These are phyloP conservation scores for Apiotrichum sp. DNA, from an alignment of 1,284 basidiomycete genomes.

Conservation along the genomic window DNA sequence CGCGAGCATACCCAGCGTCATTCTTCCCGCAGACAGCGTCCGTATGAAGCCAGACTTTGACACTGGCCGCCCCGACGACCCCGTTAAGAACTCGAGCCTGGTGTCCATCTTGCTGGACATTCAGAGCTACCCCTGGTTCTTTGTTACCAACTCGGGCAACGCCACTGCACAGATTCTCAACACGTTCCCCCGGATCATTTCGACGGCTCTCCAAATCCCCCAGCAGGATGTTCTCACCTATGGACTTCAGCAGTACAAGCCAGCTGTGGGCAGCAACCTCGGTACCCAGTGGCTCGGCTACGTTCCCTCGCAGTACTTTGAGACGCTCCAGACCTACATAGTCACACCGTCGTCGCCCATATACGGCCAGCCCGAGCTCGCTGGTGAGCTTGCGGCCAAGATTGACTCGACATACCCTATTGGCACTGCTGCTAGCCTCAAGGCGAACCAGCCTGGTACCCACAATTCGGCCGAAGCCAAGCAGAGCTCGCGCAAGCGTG, in stretches of 20 bases:
- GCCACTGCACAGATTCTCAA: conserved; percentile 45
- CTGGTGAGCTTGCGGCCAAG: conserved; percentile 43
- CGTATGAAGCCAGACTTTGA: conserved; percentile 25
- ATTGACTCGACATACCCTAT: conserved; percentile 45
- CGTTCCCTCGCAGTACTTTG: conserved; percentile 41
- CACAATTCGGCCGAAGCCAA: background rate
- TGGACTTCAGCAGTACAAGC: conserved; percentile 46
- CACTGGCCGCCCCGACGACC: conserved; percentile 27
- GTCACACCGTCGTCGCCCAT: conserved; percentile 28
- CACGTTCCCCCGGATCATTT: conserved; percentile 41
- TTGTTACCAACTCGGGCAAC: conserved; percentile 39
- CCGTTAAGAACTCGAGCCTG: conserved; percentile 32
- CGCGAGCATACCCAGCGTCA: conserved; percentile 29
- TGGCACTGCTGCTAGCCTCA: background rate
- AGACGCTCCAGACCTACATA: conserved; percentile 39
- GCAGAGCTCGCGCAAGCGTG: conserved; percentile 28
- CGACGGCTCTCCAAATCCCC: conserved; percentile 35
- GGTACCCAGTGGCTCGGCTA: conserved; percentile 48
- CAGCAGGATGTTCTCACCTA: conserved; percentile 36
- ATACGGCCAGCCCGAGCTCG: conserved; percentile 45
- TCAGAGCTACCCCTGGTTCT: conserved; percentile 40
- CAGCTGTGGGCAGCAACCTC: conserved; percentile 36
- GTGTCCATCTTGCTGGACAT: conserved; percentile 41
- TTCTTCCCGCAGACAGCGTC: conserved; percentile 40
- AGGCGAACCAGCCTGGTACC: background rate